Conservation (phyloP, 176 grass and related monocot species). For the Cymbopogon citratus region DNA sequence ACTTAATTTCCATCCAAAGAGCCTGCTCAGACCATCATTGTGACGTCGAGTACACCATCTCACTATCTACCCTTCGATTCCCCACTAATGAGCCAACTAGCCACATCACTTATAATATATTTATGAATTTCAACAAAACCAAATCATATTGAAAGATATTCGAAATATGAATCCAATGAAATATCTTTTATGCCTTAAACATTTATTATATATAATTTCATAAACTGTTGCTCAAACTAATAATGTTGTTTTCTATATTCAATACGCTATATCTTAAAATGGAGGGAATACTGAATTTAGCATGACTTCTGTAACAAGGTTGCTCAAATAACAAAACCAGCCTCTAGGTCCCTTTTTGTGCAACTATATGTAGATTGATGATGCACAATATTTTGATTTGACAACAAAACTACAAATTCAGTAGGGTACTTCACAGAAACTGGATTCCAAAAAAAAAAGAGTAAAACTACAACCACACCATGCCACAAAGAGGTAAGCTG, state of each 20-base stretch:
- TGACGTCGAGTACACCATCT: neutral
- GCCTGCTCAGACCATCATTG: neutral
- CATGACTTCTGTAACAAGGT: neutral
- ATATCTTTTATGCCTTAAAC: neutral
- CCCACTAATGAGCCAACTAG: neutral
- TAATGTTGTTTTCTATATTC: neutral
- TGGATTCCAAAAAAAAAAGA: neutral
- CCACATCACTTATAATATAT: neutral
- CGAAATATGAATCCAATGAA: neutral
- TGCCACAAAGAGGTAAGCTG: neutral
- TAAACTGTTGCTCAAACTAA: neutral
- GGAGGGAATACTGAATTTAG: neutral
- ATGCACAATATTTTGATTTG: neutral
- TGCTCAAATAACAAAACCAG: conserved; percentile 1
- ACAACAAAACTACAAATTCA: neutral
- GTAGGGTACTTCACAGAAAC: neutral
- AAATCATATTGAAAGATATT: neutral
- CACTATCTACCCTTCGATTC: neutral
- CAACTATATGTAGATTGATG: conserved; percentile 7
- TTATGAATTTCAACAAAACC: neutral
- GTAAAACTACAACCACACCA: conserved; percentile 6
- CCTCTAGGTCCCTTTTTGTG: neutral
- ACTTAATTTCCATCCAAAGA: neutral
- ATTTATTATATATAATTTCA: neutral
- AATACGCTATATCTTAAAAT: neutral